phyloP scores from a whole-genome alignment of 768 basidiomycete genomes.

The Boletus pseudo-olivaceus region DNA sequence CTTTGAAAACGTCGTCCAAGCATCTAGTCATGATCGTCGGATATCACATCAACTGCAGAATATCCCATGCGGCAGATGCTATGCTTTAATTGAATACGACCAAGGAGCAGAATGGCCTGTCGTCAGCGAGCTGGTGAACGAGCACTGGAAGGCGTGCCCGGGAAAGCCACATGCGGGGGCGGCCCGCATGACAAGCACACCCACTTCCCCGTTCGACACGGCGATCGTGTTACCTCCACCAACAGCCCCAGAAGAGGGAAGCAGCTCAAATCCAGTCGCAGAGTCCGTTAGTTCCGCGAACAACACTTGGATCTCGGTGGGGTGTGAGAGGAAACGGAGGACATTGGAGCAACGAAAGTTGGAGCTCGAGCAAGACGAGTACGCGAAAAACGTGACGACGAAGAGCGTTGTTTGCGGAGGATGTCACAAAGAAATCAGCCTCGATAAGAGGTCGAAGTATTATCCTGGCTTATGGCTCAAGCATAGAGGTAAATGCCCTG shows the following conservation, averaged over 20 bases:
- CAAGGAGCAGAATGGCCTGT: conserved; percentile 23
- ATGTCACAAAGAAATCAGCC: conserved; percentile 30
- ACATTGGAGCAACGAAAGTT: conserved; percentile 25
- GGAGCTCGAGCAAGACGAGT: conserved; percentile 30
- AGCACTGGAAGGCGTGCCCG: conserved; percentile 28
- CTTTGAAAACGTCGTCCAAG: conserved; percentile 7
- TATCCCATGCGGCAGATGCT: conserved; percentile 29
- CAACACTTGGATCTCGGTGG: conserved; percentile 12
- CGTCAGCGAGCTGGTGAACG: conserved; percentile 26
- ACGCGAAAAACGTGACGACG: conserved; percentile 17
- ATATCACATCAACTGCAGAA: conserved; percentile 7
- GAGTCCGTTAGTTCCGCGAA: background rate
- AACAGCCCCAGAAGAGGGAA: background rate
- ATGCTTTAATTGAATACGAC: conserved; percentile 25
- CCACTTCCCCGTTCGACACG: conserved; percentile 11
- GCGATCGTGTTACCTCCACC: conserved; percentile 9
- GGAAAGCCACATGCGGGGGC: conserved; percentile 15
- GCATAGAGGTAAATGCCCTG: conserved; percentile 29
- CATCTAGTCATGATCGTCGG: conserved; percentile 8
- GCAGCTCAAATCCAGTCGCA: background rate
- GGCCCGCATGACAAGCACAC: conserved; percentile 9
- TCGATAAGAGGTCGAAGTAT: conserved; percentile 34
- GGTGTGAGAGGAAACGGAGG: conserved; percentile 28
- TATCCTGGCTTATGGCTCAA: conserved; percentile 36
- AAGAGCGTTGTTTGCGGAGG: conserved; percentile 30